phyloP scores from a whole-genome alignment of 129 eudicot species.

The Flaveria ramosissima region DNA sequence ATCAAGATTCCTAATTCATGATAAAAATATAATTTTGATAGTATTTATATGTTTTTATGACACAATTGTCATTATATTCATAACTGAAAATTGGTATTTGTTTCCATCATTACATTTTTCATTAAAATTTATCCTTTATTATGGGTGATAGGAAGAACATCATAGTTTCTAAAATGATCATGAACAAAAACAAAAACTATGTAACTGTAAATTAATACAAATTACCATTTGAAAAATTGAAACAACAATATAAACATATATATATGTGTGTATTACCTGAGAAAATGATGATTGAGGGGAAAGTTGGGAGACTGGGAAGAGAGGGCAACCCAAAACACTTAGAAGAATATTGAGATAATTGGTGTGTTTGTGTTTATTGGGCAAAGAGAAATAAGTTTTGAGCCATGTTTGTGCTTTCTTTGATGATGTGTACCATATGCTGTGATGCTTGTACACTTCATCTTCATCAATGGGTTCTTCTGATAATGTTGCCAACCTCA shows the following conservation, averaged over 20 bases:
- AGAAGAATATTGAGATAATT: conserved; percentile 70
- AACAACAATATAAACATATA: too few relatives aligned
- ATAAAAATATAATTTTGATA: neutral
- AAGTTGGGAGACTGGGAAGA: conserved; percentile 68
- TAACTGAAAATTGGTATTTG: too few relatives aligned
- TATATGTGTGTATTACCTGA: conserved; percentile 25
- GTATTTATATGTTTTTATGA: conserved; percentile 10
- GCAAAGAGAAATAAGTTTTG: conserved; percentile 49
- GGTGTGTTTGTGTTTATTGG: conserved; percentile 74
- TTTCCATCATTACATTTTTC: neutral
- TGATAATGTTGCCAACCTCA: conserved; percentile 77
- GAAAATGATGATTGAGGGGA: conserved; percentile 33
- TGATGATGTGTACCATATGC: conserved; percentile 37
- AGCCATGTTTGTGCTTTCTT: conserved; percentile 70
- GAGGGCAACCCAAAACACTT: conserved; percentile 96
- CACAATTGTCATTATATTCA: neutral
- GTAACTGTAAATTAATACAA: neutral
- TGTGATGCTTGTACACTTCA: conserved; percentile 36
- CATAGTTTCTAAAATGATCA: neutral
- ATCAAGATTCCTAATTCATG: conserved; percentile 40
- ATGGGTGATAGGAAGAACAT: too few relatives aligned
- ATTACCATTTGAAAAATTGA: too few relatives aligned
- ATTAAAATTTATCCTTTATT: neutral
- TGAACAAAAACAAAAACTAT: neutral
- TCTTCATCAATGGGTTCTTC: conserved; percentile 84